These are phyloP conservation scores for Aspergillus taichungensis DNA, from an alignment of 495 filamentous ascomycete genomes.

Conservation along the genomic window DNA sequence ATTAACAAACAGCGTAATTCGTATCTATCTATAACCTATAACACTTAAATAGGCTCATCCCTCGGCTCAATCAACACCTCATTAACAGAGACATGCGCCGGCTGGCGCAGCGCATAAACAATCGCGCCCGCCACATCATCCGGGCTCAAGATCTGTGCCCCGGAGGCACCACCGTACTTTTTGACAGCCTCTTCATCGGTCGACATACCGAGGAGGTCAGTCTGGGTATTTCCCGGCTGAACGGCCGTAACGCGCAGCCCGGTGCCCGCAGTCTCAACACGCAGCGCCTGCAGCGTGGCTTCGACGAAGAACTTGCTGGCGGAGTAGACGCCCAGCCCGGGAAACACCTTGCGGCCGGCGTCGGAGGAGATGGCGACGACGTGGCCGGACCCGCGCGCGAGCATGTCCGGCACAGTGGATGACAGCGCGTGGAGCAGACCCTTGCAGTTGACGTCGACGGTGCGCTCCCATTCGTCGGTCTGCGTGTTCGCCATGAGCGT, in stretches of 20 bases:
- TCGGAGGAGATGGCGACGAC: constrained; percentile 64
- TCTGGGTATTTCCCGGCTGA: constrained; percentile 59
- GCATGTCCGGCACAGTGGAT: constrained; percentile 52
- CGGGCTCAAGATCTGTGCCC: constrained; percentile 53
- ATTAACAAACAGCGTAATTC: too few species aligned
- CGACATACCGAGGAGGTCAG: constrained; percentile 54
- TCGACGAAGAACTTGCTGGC: constrained; percentile 69
- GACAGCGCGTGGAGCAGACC: constrained; percentile 56
- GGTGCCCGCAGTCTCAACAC: constrained; percentile 56
- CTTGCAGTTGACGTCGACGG: constrained; percentile 65
- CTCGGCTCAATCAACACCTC: constrained; percentile 64
- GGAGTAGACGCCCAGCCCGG: constrained; percentile 62
- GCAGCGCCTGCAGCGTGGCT: constrained; percentile 55
- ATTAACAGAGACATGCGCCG: constrained; percentile 58
- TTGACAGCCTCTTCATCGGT: constrained; percentile 59
- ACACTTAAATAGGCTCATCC: constrained; percentile 54
- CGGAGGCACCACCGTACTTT: constrained; percentile 58
- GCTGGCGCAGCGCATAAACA: constrained; percentile 55
- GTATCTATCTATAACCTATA: neutral
- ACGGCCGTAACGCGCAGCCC: constrained; percentile 56
- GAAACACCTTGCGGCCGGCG: constrained; percentile 62
- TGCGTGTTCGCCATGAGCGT: constrained; percentile 63
- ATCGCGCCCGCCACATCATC: constrained; percentile 57
- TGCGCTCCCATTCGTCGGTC: constrained; percentile 59
- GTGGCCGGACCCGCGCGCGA: constrained; percentile 50